Evolutionary conservation across 768 basidiomycete species (phyloP), one percentile per base, ranked within the genome.

Genomic region (Sarcodon sp.): DNA sequence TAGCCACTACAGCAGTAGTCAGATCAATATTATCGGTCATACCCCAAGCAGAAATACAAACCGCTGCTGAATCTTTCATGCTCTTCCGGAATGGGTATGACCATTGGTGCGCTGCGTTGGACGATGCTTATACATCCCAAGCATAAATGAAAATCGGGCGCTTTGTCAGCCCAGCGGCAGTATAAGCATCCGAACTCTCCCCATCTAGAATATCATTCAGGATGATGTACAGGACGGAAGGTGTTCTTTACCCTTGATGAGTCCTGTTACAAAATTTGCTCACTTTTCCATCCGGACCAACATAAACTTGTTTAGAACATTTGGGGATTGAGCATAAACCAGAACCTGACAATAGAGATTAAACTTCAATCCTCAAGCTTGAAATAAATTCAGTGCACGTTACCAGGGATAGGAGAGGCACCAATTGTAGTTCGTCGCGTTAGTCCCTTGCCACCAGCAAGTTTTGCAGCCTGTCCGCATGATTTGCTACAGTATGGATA

Each of bases 21-120:
- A 9, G 31, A 33, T 49, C 44, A 49, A 34, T 15, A 16, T 16
- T 3, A 18, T 12, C 11, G 32, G 15, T 32, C 16, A 37, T 47
- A 15, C 37, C 5, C 37, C 37, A 18, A 34, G 34, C 36, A n/a
- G 11, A n/a, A 13, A 4, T 16, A 31, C 73, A 21, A 54, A 83
- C 81, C 81, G 48, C 72, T 80, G 58, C 69, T 75, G 64, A 83
- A 84, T 0, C 79, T 82, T 21, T 68, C 68, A 58, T 84, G 79
- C 7, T 67, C 70, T 18, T 59, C 60, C 27, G 76, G 80, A 11
- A 83, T 74, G 51, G 82, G 80, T 3, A 84, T 57, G 43, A 84
- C 55, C 54, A 68, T 66, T 3, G 79, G 79, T 0, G 74, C 78
- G 50, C 61, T 71, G 55, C 67, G 69, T 54, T 74, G 76, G 2